A percentile compares a stretch with the other conserved stretches of the same genome.
Evolutionary conservation across 345 rosid genomes (phyloP).

Genomic region (Clarkia xantiana): DNA sequence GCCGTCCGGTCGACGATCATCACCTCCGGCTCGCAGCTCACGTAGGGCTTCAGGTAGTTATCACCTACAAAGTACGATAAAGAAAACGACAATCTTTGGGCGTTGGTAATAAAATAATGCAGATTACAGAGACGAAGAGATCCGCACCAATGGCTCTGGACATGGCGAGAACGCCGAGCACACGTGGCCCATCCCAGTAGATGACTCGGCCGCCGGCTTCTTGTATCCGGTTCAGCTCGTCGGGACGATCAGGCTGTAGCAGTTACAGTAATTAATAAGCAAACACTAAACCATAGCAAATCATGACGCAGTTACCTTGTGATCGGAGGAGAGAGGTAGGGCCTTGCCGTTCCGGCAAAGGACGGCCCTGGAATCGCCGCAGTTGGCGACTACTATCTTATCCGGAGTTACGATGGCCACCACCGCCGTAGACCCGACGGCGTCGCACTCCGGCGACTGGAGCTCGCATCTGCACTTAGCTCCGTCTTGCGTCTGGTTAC

Average conservation of each 20-base stretch:
- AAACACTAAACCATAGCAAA: neutral
- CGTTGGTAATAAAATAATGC: neutral
- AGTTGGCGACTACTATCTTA: slow-evolving; percentile 56
- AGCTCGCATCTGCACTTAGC: slow-evolving; percentile 27
- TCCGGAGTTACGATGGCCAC: slow-evolving; percentile 48
- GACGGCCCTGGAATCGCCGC: slow-evolving; percentile 87
- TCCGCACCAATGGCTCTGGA: slow-evolving; percentile 25
- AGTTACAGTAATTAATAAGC: neutral
- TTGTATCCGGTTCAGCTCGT: slow-evolving; percentile 23
- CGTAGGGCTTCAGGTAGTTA: slow-evolving; percentile 45
- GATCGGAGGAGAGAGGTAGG: slow-evolving; percentile 60
- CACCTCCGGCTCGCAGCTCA: slow-evolving; percentile 47
- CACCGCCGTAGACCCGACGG: slow-evolving; percentile 84
- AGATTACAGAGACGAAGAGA: neutral
- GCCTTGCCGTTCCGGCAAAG: slow-evolving; percentile 57
- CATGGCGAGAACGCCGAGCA: slow-evolving; percentile 34
- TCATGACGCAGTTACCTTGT: slow-evolving; percentile 33
- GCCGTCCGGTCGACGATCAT: slow-evolving; percentile 31
- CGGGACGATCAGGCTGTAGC: slow-evolving; percentile 31
- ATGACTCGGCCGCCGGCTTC: slow-evolving; percentile 31
- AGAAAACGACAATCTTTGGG: neutral
- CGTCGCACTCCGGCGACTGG: slow-evolving; percentile 29
- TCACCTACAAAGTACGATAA: slow-evolving; percentile 24
- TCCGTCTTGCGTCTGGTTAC: slow-evolving; percentile 2
- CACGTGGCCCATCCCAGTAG: slow-evolving; percentile 28